These are phyloP conservation scores for Carallia pectinifolia DNA, from an alignment of 345 rosid genomes.

Conservation along the genomic window DNA sequence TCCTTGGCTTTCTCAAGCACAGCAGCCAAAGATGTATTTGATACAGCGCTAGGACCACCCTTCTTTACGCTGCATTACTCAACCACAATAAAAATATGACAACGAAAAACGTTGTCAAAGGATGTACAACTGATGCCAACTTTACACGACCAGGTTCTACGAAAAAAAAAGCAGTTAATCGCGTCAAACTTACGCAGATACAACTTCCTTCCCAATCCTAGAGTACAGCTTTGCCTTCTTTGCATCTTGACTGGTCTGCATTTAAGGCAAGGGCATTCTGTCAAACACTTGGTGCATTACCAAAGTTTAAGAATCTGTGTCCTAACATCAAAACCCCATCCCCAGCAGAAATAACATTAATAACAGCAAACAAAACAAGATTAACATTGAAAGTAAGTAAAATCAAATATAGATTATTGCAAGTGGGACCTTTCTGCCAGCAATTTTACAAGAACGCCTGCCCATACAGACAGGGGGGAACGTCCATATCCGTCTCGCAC, in stretches of 20 bases:
- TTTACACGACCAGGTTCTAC: too few species aligned
- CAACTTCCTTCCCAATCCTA: slow-evolving; percentile 83
- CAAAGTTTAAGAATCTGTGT: too few species aligned
- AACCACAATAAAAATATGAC: background rate
- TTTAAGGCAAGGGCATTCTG: slow-evolving; percentile 18
- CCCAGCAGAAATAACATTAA: background rate
- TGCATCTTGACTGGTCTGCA: slow-evolving; percentile 82
- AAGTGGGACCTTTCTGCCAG: slow-evolving; percentile 69
- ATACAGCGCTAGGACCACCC: slow-evolving; percentile 78
- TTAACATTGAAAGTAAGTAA: background rate
- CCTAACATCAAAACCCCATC: too few species aligned
- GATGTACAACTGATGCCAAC: too few species aligned
- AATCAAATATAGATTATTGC: background rate
- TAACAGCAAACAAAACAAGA: background rate
- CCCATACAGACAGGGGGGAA: slow-evolving; percentile 80
- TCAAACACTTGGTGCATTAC: slow-evolving; percentile 35
- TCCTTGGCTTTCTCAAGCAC: slow-evolving; percentile 86
- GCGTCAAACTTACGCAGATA: slow-evolving; percentile 74
- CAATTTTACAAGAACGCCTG: slow-evolving; percentile 83
- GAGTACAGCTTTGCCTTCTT: slow-evolving; percentile 77
- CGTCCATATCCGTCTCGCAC: slow-evolving; percentile 51
- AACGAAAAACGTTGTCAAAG: background rate
- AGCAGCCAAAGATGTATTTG: slow-evolving; percentile 72
- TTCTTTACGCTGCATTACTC: slow-evolving; percentile 65
- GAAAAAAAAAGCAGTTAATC: slow-evolving; percentile 4